Conservation (phyloP, 441 rosid species). For the Biscutella auriculata region DNA sequence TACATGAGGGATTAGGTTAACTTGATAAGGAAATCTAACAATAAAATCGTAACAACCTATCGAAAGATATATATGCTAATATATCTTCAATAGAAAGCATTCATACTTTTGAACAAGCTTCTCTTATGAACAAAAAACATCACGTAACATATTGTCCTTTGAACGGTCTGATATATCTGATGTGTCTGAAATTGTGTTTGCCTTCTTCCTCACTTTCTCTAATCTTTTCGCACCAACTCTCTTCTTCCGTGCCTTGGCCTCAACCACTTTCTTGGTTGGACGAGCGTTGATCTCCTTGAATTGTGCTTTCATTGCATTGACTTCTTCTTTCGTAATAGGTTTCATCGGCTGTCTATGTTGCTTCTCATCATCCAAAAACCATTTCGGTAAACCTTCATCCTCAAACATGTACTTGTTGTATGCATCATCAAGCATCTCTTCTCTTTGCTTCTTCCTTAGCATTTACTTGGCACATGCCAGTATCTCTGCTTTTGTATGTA, state of each 20-base stretch:
- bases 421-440: constrained; percentile 69
- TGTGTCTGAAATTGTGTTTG: constrained; percentile 68
- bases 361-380: constrained; percentile 85
- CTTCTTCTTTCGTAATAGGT: constrained; percentile 78
- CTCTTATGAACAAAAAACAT: no score
- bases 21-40: no score
- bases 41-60: no score
- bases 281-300: constrained; percentile 86
- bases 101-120: no score
- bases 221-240: constrained; percentile 53
- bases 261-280: constrained; percentile 88
- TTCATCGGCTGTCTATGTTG: constrained; percentile 63
- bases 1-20: no score
- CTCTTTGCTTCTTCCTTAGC: constrained; percentile 81
- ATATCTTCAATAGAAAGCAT: no score
- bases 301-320: constrained; percentile 77
- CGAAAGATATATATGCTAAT: no score
- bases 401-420: constrained; percentile 70
- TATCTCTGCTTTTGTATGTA: constrained; percentile 68
- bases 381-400: constrained; percentile 61
- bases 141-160: constrained; percentile 67
- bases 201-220: constrained; percentile 87
- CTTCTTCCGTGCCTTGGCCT: constrained; percentile 92
- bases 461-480: constrained; percentile 87
- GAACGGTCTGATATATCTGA: constrained; percentile 67